Evolutionary conservation across 176 grass and related monocot species (phyloP).

Genomic region (Pontederia crassipes): DNA sequence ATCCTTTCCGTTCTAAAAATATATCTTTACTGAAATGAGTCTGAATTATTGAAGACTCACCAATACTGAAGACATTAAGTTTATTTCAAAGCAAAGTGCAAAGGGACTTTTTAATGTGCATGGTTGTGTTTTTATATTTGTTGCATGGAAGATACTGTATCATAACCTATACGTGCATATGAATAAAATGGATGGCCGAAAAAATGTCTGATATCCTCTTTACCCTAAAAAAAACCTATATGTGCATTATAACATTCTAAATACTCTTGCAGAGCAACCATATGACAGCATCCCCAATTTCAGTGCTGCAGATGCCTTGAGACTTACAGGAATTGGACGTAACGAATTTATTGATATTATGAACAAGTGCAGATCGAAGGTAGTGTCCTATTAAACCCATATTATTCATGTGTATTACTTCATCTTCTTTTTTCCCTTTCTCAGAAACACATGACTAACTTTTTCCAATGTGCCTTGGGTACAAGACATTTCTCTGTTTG

Average conservation of each 20-base stretch:
- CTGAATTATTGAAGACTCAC: too few relatives aligned
- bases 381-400: constrained; percentile 13
- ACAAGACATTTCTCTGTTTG: too few relatives aligned
- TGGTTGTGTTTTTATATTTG: too few relatives aligned
- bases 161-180: neutral
- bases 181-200: too few relatives aligned
- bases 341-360: constrained; percentile 99
- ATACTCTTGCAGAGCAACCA: constrained; percentile 77
- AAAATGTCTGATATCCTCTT: neutral
- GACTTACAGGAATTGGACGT: constrained; percentile 90
- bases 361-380: constrained; percentile 99
- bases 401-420: neutral
- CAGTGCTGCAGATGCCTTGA: constrained; percentile 86
- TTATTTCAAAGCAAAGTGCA: too few relatives aligned
- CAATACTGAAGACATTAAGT: too few relatives aligned
- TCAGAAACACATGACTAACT: neutral
- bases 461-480: too few relatives aligned
- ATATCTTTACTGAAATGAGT: too few relatives aligned
- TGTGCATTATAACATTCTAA: constrained; percentile 25
- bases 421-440: neutral
- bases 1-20: too few relatives aligned
- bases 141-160: too few relatives aligned
- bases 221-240: constrained; percentile 2
- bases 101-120: too few relatives aligned
- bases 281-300: constrained; percentile 99